phyloP scores from a whole-genome alignment of 2,329 filamentous ascomycete genomes.

The Verticillium albo-atrum region DNA sequence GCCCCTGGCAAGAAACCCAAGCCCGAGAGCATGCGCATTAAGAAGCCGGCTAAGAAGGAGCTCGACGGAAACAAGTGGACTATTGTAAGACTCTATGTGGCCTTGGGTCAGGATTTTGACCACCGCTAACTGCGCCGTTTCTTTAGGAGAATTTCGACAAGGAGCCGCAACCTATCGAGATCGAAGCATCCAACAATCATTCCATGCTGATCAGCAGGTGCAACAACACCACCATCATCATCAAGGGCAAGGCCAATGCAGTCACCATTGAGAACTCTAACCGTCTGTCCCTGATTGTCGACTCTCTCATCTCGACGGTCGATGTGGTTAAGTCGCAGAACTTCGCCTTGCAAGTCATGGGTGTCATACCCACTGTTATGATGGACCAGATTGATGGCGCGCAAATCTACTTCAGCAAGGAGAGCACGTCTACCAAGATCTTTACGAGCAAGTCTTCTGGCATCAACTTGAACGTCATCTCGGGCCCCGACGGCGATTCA shows the following conservation, averaged over 20 bases:
- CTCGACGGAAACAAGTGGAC: conserved; percentile 92
- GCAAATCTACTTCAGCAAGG: conserved; percentile 77
- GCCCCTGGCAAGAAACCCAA: conserved; percentile 85
- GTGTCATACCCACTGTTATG: conserved; percentile 79
- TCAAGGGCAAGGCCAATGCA: conserved; percentile 94
- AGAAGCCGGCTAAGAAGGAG: conserved; percentile 75
- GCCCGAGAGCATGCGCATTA: conserved; percentile 77
- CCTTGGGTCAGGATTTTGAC: conserved; percentile 6
- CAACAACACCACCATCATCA: conserved; percentile 82
- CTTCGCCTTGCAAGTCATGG: conserved; percentile 90
- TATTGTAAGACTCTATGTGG: conserved; percentile 50
- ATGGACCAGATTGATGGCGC: conserved; percentile 93
- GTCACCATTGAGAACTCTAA: conserved; percentile 89
- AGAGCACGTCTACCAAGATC: conserved; percentile 73
- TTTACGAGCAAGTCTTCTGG: conserved; percentile 85
- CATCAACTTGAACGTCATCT: conserved; percentile 81
- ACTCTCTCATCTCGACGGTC: conserved; percentile 83
- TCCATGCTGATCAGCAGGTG: conserved; percentile 90
- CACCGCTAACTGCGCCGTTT: background rate
- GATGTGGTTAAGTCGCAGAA: conserved; percentile 95
- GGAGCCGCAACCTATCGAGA: conserved; percentile 65
- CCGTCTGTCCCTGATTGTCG: conserved; percentile 79
- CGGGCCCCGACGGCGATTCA: conserved; percentile 71
- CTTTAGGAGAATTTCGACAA: conserved; percentile 84
- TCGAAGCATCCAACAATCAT: conserved; percentile 77